Conservation (phyloP, 2,329 filamentous ascomycete species). For the Fusarium virguliforme region DNA sequence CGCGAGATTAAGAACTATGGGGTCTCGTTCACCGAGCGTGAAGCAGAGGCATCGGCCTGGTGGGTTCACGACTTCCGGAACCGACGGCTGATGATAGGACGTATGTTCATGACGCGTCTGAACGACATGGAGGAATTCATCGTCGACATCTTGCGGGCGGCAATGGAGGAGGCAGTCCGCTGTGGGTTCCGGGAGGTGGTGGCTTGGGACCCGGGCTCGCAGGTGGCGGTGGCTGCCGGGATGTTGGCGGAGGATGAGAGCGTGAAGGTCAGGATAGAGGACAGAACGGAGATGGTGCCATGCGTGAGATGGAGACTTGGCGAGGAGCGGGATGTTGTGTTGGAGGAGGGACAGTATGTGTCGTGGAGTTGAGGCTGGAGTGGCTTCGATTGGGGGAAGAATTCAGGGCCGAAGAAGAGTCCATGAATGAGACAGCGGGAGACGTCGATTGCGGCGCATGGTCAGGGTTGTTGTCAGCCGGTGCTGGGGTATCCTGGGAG, state of each 20-base stretch:
- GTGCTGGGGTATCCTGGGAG: slow-evolving; percentile 17
- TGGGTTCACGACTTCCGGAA: slow-evolving; percentile 57
- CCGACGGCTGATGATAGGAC: slow-evolving; percentile 39
- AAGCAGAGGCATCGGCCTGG: slow-evolving; percentile 51
- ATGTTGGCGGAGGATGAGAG: slow-evolving; percentile 28
- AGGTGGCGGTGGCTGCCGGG: slow-evolving; percentile 10
- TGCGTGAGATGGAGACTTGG: slow-evolving; percentile 57
- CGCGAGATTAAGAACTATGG: slow-evolving; percentile 7
- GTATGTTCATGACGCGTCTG: slow-evolving; percentile 32
- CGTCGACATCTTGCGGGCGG: slow-evolving; percentile 52
- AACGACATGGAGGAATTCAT: slow-evolving; percentile 3
- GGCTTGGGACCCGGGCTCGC: slow-evolving; percentile 57
- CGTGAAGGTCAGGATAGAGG: slow-evolving; percentile 47
- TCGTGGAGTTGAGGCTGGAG: slow-evolving; percentile 20
- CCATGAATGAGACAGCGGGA: slow-evolving; percentile 11
- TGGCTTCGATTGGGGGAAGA: slow-evolving; percentile 21
- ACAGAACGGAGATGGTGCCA: slow-evolving; percentile 55
- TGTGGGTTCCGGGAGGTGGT: slow-evolving; percentile 56
- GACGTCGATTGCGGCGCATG: slow-evolving; percentile 5
- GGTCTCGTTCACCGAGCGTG: slow-evolving; percentile 33
- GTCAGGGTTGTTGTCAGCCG: slow-evolving; percentile 4
- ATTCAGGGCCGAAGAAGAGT: slow-evolving; percentile 10
- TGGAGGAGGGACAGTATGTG: slow-evolving; percentile 48
- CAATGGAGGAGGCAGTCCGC: slow-evolving; percentile 53
- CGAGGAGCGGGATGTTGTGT: slow-evolving; percentile 45